Evolutionary conservation across 106 monocot species (phyloP), one percentile per base, ranked within the genome.

Genomic region (Agapanthus africanus): DNA sequence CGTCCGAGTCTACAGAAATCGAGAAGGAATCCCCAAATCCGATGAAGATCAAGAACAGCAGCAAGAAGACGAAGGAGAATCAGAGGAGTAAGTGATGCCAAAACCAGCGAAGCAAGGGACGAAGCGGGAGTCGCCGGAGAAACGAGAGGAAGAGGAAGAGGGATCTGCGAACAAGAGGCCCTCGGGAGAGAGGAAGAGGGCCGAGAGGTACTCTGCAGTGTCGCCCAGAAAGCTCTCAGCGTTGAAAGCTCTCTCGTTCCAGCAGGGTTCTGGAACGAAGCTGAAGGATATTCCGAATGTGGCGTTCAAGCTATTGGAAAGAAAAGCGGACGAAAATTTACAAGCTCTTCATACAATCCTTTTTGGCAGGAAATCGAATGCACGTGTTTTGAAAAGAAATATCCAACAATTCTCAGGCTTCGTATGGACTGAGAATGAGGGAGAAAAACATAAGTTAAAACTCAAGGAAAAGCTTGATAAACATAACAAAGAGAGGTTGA

Each of bases 251-350:
- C 37, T 81, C 35, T 59, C 73, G 21, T 78, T 91, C 30, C 54
- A 70, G 68, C 71, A 91, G 94, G 94, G 94, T 79, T 46, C 85
- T 11, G 94, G 94, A 54, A 83, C 81, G 5, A 91, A 79, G 76
- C 80, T 95, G 54, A 91, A 80, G 64, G 94, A 95, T 71, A 95
- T 95, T 23, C 94, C 94, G 3, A 95, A 95, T 80, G 87, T 97
- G 37, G 72, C 50, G 65, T 97, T 80, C 82, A 97, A 89, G 74
- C 34, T 97, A 70, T 88, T 86, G 50, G 91, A 91, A 75, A 84
- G 95, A 77, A 97, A 82, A 70, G 70, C 16, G 1, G 95, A 97
- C 68, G 95, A 97, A 1, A 97, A 77, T 57, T 82, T 97, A 9
- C 81, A 83, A 66, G 36, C 59, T 68, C 91, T 97, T 76, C 95